Evolutionary conservation across 2,329 filamentous ascomycete species (phyloP).

Genomic region (Ambrosiella beaveri): DNA sequence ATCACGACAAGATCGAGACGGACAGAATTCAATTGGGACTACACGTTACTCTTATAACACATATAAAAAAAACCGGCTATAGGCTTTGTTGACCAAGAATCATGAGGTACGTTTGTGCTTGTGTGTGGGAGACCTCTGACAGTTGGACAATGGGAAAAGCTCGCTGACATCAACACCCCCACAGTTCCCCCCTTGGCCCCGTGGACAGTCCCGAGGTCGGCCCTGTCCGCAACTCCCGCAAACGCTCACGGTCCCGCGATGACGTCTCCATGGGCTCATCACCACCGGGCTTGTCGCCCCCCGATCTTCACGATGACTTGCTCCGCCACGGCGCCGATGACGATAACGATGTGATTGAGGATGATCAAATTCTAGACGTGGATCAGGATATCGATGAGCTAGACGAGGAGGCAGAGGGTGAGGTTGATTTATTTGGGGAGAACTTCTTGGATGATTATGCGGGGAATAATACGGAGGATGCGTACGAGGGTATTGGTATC

Average conservation of each 20-base stretch:
- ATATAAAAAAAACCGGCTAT: background rate
- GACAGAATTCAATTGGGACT: too few species aligned
- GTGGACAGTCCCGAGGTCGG: constrained; percentile 19
- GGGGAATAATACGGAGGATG: constrained; percentile 40
- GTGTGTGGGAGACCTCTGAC: background rate
- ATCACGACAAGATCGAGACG: too few species aligned
- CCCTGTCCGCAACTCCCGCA: constrained; percentile 30
- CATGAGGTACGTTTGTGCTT: background rate
- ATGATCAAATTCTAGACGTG: constrained; percentile 36
- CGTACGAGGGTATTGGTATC: constrained; percentile 53
- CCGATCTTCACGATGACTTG: constrained; percentile 42
- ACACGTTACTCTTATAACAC: too few species aligned
- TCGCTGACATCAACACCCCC: too few species aligned
- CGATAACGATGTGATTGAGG: constrained; percentile 50
- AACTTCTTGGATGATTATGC: constrained; percentile 57
- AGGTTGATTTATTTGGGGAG: constrained; percentile 60
- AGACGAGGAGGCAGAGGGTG: constrained; percentile 67
- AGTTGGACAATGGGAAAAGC: too few species aligned
- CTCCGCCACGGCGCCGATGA: constrained; percentile 47
- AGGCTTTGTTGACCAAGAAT: background rate
- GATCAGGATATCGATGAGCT: constrained; percentile 56
- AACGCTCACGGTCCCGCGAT: constrained; percentile 35
- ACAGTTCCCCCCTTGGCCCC: constrained; percentile 47
- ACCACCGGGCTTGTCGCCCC: constrained; percentile 49
- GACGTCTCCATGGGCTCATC: constrained; percentile 36